Percentiles rank a stretch among this genome's conserved stretches.
Evolutionary conservation across 441 rosid genomes (phyloP).

Genomic region (Hura crepitans): DNA sequence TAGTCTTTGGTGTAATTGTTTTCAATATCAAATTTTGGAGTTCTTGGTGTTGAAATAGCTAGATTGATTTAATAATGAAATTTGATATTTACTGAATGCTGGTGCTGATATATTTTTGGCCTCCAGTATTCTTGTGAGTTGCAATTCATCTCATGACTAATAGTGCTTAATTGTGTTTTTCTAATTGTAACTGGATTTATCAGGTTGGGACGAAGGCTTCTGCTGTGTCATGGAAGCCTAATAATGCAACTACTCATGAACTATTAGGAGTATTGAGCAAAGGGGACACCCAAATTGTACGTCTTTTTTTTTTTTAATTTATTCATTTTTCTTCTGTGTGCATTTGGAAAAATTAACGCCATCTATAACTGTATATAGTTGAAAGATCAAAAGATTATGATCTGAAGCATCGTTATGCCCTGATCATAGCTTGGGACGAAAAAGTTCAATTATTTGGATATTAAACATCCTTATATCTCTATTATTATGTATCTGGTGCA

Average conservation of each 20-base stretch:
- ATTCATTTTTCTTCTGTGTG: neutral
- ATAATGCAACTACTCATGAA: slow-evolving; percentile 94
- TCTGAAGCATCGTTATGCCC: too few relatives aligned
- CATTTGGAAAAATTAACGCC: neutral
- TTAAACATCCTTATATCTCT: neutral
- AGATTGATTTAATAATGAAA: neutral
- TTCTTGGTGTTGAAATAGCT: neutral
- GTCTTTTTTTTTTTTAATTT: slow-evolving; percentile 24
- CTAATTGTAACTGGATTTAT: too few relatives aligned
- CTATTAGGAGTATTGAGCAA: slow-evolving; percentile 81
- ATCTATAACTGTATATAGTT: neutral
- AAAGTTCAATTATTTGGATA: neutral
- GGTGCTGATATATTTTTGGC: too few relatives aligned
- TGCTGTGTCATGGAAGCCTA: slow-evolving; percentile 92
- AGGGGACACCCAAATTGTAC: slow-evolving; percentile 77
- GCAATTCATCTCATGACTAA: too few relatives aligned
- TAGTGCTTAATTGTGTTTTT: too few relatives aligned
- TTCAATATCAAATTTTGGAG: neutral
- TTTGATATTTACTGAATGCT: too few relatives aligned
- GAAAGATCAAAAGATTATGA: too few relatives aligned
- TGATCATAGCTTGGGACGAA: too few relatives aligned
- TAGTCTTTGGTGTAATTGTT: neutral
- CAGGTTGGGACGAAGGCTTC: slow-evolving; percentile 91
- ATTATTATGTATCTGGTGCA: neutral
- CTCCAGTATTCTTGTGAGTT: too few relatives aligned